phyloP scores from a whole-genome alignment of 345 rosid species.

The Sonneratia caseolaris region DNA sequence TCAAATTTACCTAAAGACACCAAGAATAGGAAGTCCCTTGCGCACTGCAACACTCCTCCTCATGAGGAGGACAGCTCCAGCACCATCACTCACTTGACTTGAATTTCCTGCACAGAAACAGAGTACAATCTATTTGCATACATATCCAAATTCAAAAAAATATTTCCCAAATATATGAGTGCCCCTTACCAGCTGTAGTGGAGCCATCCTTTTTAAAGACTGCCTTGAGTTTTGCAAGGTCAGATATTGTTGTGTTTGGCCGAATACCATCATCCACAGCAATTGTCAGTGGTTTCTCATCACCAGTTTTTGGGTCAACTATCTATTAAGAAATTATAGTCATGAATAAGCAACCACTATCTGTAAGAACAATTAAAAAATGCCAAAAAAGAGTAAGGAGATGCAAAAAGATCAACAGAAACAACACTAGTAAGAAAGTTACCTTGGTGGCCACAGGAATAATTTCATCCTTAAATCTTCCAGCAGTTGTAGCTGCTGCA shows the following conservation, averaged over 20 bases:
- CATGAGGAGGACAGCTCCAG: conserved; percentile 95
- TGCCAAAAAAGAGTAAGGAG: neutral
- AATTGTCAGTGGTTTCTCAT: conserved; percentile 54
- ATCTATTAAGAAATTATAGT: conserved; percentile 33
- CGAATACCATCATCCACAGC: conserved; percentile 93
- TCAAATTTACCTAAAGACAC: conserved; percentile 62
- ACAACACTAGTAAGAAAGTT: neutral
- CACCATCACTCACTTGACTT: conserved; percentile 91
- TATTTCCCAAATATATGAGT: neutral
- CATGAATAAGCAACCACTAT: neutral
- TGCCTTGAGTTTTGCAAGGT: conserved; percentile 55
- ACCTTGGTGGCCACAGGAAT: conserved; percentile 87
- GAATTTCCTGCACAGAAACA: conserved; percentile 52
- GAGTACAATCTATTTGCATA: neutral
- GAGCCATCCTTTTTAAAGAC: conserved; percentile 85
- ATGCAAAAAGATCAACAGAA: neutral
- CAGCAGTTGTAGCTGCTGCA: conserved; percentile 78
- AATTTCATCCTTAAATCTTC: conserved; percentile 86
- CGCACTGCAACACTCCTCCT: conserved; percentile 68
- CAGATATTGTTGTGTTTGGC: conserved; percentile 53
- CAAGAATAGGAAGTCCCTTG: conserved; percentile 77
- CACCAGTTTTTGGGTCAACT: conserved; percentile 82
- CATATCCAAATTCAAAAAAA: neutral
- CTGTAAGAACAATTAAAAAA: neutral
- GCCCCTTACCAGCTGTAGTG: conserved; percentile 78